A percentile compares a stretch with the other conserved stretches of the same genome.
Evolutionary conservation across 2,329 filamentous ascomycete species (phyloP).

Genomic region (Xylaria sp.): DNA sequence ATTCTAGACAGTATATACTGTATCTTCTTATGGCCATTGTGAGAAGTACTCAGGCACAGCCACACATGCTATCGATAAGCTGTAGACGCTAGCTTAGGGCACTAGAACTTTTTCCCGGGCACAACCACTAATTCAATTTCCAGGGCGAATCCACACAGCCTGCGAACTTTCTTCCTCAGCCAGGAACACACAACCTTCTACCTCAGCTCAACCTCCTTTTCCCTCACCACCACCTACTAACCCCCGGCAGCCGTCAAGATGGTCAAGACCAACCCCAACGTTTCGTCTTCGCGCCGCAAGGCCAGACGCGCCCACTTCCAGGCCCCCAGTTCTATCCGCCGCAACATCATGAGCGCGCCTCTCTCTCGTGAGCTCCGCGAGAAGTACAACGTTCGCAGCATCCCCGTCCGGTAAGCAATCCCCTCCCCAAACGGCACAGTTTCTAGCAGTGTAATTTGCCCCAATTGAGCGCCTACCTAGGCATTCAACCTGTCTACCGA

Average conservation of each 20-base stretch:
- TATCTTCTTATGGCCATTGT: background rate
- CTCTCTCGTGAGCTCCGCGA: constrained; percentile 96
- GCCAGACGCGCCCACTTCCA: constrained; percentile 98
- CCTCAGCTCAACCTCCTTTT: constrained; percentile 18
- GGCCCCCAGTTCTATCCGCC: constrained; percentile 91
- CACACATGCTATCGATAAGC: background rate
- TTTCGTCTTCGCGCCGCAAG: constrained; percentile 76
- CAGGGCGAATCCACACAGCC: constrained; percentile 18
- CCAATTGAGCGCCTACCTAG: too few relatives aligned
- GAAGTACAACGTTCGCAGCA: constrained; percentile 98
- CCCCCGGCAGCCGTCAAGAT: constrained; percentile 38
- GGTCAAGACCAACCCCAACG: constrained; percentile 41
- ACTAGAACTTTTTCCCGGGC: constrained; percentile 30
- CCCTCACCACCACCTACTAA: constrained; percentile 18
- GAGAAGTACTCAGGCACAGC: background rate
- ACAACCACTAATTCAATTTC: constrained; percentile 28
- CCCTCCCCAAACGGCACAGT: background rate
- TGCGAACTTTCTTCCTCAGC: constrained; percentile 29
- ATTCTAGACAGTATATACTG: too few relatives aligned
- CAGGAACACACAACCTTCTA: constrained; percentile 21
- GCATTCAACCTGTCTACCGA: too few relatives aligned
- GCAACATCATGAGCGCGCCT: constrained; percentile 95
- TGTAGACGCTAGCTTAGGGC: constrained; percentile 33
- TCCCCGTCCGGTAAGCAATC: constrained; percentile 69
- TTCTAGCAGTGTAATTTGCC: background rate